Evolutionary conservation across 2,329 filamentous ascomycete species (phyloP).

Genomic region (Trichophyton simii): DNA sequence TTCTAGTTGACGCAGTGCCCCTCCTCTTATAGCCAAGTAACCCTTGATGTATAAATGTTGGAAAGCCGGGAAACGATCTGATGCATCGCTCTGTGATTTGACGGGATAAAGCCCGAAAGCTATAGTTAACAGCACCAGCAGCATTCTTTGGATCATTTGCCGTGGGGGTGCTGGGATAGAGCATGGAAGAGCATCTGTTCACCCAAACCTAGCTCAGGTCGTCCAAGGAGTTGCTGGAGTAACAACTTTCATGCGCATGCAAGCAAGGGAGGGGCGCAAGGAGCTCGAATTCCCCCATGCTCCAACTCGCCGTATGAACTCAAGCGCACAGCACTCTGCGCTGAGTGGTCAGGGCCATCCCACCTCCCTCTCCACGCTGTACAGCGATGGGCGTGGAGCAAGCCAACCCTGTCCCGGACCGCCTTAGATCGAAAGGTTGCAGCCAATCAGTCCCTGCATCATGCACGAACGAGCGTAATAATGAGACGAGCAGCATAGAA

Average conservation of each 20-base stretch:
- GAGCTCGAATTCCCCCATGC: neutral
- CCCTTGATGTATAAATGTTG: no score
- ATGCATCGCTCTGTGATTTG: no score
- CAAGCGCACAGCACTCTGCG: neutral
- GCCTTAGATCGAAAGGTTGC: neutral
- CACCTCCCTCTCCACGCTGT: neutral
- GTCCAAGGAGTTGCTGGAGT: no score
- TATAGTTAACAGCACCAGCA: no score
- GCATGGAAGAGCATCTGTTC: neutral
- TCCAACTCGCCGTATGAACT: neutral
- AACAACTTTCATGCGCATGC: neutral
- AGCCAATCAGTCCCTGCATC: conserved; percentile 1
- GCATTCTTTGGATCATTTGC: no score
- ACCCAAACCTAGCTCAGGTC: neutral
- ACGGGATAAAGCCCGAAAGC: no score
- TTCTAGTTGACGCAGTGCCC: no score
- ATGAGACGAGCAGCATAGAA: neutral
- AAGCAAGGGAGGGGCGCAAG: neutral
- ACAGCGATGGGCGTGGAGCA: neutral
- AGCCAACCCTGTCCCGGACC: neutral
- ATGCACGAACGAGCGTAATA: conserved; percentile 1
- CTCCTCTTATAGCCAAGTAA: no score
- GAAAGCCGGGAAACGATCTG: no score
- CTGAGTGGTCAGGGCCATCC: neutral
- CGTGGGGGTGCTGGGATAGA: no score